Evolutionary conservation across 306 rosid genomes (phyloP), one percentile per base, ranked within the genome.

Genomic region (Acacia melanoxylon): DNA sequence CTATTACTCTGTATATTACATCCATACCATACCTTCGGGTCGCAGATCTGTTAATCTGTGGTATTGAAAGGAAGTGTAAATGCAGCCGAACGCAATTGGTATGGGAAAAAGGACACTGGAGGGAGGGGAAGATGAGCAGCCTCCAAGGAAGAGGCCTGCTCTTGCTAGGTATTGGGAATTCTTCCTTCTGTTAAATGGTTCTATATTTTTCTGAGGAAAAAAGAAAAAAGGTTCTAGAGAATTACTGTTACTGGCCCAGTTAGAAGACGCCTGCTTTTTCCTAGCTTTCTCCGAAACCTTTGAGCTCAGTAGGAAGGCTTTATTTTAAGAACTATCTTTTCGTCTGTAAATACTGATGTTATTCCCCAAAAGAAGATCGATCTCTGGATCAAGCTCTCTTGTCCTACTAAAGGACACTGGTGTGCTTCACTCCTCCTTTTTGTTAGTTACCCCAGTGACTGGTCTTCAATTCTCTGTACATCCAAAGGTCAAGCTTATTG

Each of bases 71-170:
- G 31, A 29, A 29, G 31, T 29, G 31, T 29, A 29, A 29, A 29
- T 29, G 31, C 31, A 29, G 31, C 31, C 0, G 31, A 29, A 29
- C 31, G 31, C 31, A 29, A 29, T 29, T 29, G 31, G 94, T 75
- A 85, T 83, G 89, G 99, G 92, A 22, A 95, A 93, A 87, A 92
- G 99, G 83, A 24, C 83, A 10, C 78, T 91, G 79, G 99, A 96
- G 45, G 89, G 85, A 37, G 99, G 92, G 45, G 99, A 91, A 41
- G 99, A 92, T 71, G 99, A 96, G 33, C 97, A 92, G 83, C 95
- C 93, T 20, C 97, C 94, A 89, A 82, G 97, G 44, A 96, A 94
- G 88, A 89, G 98, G 72, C 99, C 99, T 3, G 99, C 98, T 81
- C 90, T 96, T 52, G 98, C 99, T 63, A 96, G 98, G 99, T 94